phyloP scores from a whole-genome alignment of 148 eudicot species.

The Salicornia ramosissima region DNA sequence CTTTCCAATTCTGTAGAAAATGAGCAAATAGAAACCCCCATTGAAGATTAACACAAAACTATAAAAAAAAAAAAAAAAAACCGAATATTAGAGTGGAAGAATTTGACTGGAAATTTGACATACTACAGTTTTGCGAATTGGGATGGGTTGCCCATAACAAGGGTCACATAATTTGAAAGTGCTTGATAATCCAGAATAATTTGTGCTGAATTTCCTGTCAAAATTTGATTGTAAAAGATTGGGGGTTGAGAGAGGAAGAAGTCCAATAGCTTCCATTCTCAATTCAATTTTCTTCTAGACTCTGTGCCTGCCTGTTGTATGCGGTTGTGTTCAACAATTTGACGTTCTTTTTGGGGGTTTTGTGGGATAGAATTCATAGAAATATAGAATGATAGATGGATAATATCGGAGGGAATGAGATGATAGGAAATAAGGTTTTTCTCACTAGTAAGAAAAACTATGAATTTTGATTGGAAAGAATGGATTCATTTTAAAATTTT shows the following conservation, averaged over 20 bases:
- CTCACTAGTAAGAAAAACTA: too few species aligned
- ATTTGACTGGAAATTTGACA: background rate
- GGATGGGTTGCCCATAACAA: conserved; percentile 9
- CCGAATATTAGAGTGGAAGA: background rate
- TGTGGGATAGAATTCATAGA: too few species aligned
- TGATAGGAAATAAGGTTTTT: too few species aligned
- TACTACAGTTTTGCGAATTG: conserved; percentile 31
- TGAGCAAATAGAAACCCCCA: conserved; percentile 16
- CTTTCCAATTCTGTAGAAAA: conserved; percentile 33
- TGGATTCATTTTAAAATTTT: too few species aligned
- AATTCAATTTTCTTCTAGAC: conserved; percentile 12
- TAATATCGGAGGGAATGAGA: too few species aligned
- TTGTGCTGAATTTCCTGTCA: conserved; percentile 11
- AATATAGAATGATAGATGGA: too few species aligned
- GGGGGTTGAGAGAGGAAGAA: conserved; percentile 20
- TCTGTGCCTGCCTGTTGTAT: too few species aligned
- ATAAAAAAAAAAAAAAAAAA: background rate
- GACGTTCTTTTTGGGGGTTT: too few species aligned
- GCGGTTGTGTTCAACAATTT: too few species aligned
- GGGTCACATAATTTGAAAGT: conserved; percentile 23
- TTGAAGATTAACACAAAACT: background rate
- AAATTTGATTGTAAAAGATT: conserved; percentile 15
- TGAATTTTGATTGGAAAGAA: too few species aligned
- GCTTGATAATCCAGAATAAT: conserved; percentile 15
- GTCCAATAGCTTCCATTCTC: conserved; percentile 30